phyloP scores from a whole-genome alignment of 192 early-diverging fungal genomes.

The Thamnidium elegans region DNA sequence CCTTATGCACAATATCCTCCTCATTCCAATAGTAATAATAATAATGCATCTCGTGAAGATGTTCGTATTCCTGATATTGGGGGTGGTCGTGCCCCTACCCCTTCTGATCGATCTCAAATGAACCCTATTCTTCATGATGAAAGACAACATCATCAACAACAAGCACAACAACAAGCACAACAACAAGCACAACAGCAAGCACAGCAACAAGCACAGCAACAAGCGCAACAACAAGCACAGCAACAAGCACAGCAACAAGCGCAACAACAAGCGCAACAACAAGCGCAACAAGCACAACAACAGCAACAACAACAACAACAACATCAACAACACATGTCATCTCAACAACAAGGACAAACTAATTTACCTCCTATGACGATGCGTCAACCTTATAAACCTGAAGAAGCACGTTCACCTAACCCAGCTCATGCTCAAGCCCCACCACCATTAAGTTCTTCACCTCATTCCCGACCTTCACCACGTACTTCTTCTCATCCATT shows the following conservation, averaged over 20 bases:
- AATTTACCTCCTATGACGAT: slow-evolving; percentile 23
- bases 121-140: slow-evolving; percentile 36
- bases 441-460: background rate
- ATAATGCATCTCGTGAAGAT: slow-evolving; percentile 26
- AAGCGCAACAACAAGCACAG: background rate
- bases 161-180: background rate
- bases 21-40: background rate
- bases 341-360: slow-evolving; percentile 5
- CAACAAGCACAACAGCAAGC: slow-evolving; percentile 7
- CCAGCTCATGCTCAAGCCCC: slow-evolving; percentile 2
- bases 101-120: slow-evolving; percentile 39
- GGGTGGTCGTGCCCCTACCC: slow-evolving; percentile 30
- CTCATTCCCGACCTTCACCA: slow-evolving; percentile 18
- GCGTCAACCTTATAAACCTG: slow-evolving; percentile 9
- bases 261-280: background rate
- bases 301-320: slow-evolving; percentile 2
- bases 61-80: slow-evolving; percentile 40
- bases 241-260: background rate
- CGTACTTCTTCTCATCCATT: slow-evolving; percentile 9
- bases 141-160: slow-evolving; percentile 7
- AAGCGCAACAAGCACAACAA: no score
- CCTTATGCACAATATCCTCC: slow-evolving; percentile 22
- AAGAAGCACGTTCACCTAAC: slow-evolving; percentile 25
- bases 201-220: background rate
- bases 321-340: background rate